Percentiles rank a stretch among this genome's conserved stretches.
Evolutionary conservation across 169 alveolate species (phyloP).

Genomic region (Plasmodium ovale): DNA sequence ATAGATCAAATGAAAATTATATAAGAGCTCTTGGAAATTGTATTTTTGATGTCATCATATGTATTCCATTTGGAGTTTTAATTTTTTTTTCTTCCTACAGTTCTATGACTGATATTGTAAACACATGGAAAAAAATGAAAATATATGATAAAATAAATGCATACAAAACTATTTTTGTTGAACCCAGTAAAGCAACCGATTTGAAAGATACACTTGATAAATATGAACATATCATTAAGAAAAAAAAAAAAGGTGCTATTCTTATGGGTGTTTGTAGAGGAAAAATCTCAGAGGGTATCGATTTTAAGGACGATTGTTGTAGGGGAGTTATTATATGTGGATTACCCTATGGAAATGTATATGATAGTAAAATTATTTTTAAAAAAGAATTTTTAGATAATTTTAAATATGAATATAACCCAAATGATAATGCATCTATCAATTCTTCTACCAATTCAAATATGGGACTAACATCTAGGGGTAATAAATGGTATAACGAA

Average conservation of each 20-base stretch:
- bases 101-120: conserved; percentile 88
- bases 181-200: conserved; percentile 81
- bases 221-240: conserved; percentile 84
- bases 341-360: conserved; percentile 92
- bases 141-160: conserved; percentile 80
- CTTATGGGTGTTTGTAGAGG: conserved; percentile 96
- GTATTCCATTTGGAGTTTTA: conserved; percentile 91
- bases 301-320: conserved; percentile 92
- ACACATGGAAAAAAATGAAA: conserved; percentile 89
- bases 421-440: conserved; percentile 13
- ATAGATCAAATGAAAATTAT: conserved; percentile 85
- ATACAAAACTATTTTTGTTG: conserved; percentile 80
- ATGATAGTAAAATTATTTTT: conserved; percentile 91
- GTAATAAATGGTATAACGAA: conserved; percentile 93
- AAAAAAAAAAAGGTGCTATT: conserved; percentile 88
- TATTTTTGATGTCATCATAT: conserved; percentile 85
- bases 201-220: conserved; percentile 77
- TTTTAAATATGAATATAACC: conserved; percentile 21
- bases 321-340: conserved; percentile 94
- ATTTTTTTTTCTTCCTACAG: conserved; percentile 92
- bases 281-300: conserved; percentile 95
- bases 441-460: background rate
- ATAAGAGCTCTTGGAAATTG: conserved; percentile 89
- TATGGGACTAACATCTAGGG: conserved; percentile 49
- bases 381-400: conserved; percentile 90